Base-by-base conservation (phyloP, 208 protist species). In the Crithidia fasciculata region DNA sequence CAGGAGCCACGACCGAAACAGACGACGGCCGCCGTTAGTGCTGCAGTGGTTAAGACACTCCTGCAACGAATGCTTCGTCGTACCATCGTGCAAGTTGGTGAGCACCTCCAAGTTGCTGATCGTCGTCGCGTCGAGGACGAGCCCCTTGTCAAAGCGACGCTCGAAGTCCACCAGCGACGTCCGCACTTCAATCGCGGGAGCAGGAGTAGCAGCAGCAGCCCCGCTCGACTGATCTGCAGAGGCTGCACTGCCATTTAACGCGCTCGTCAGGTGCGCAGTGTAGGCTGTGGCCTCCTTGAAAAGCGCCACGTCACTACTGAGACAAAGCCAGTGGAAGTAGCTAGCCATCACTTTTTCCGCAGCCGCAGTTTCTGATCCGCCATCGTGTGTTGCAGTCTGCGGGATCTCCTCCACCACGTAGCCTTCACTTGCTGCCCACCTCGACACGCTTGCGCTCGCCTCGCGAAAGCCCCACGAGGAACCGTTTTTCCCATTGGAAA, bases 1-100 rank as follows among this genome's bases (percentile, higher is more conserved):
- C 67, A 97, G 79, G 64, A 97, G 71, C 93, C 93, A 97, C 18
- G 80, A 69, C 28, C 89, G 86, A 49, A 97, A 89, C 15, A 96
- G 81, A 43, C 93, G 85, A 39, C 84, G 89, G 19, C 92, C 92
- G 57, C 88, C 89, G 77, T 91, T 94, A 2, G 92, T 94, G 41
- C 57, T 78, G 69, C 90, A 95, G 39, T 72, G 75, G 63, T 94
- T 94, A 10, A 96, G 50, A 43, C 80, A 84, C 45, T 84, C 62
- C 59, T 92, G 81, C 57, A 96, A 60, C n/a, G 89, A 90, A 36
- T 88, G 77, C n/a, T 72, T 87, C 60, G 85, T 88, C 43, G 75
- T 71, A 15, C 87, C 87, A 72, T 96, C 92, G 8, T 86, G 79
- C n/a, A 94, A 70, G 57, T 96, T 96, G n/a, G 63, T 78, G 15